phyloP scores from a whole-genome alignment of 148 eudicot genomes.

The Vaccinium myrtillus region DNA sequence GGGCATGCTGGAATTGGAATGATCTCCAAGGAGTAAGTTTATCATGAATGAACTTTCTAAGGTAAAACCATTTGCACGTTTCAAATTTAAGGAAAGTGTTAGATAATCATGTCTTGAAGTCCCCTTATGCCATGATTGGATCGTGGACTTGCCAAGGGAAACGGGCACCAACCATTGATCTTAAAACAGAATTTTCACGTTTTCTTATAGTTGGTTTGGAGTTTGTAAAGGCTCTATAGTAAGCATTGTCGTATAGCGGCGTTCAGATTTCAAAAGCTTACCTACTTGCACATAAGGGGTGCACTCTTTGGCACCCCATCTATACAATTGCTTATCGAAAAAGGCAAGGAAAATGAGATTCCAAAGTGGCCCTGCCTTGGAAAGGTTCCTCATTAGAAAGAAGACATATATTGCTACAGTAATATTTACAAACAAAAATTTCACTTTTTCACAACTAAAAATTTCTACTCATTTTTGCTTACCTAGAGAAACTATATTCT shows the following conservation, averaged over 20 bases:
- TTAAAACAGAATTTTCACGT: background rate
- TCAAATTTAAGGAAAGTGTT: background rate
- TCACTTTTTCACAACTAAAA: background rate
- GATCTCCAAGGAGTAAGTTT: background rate
- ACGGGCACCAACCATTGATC: background rate
- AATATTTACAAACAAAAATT: background rate
- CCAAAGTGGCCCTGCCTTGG: background rate
- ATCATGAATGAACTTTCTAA: background rate
- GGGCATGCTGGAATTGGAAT: background rate
- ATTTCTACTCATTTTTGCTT: background rate
- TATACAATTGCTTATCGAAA: background rate
- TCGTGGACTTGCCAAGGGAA: background rate
- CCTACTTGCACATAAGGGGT: background rate
- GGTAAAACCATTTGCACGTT: background rate
- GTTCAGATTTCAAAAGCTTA: background rate
- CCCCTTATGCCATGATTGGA: background rate
- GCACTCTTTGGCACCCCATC: background rate
- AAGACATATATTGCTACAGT: background rate
- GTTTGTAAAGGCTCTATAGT: background rate
- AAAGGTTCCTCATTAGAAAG: background rate
- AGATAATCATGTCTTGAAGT: constrained; percentile 6
- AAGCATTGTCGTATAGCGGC: background rate
- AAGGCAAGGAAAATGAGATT: background rate
- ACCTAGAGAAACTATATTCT: background rate
- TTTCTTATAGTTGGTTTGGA: background rate